Evolutionary conservation across 768 basidiomycete species (phyloP).

Genomic region (Auriscalpium orientale): DNA sequence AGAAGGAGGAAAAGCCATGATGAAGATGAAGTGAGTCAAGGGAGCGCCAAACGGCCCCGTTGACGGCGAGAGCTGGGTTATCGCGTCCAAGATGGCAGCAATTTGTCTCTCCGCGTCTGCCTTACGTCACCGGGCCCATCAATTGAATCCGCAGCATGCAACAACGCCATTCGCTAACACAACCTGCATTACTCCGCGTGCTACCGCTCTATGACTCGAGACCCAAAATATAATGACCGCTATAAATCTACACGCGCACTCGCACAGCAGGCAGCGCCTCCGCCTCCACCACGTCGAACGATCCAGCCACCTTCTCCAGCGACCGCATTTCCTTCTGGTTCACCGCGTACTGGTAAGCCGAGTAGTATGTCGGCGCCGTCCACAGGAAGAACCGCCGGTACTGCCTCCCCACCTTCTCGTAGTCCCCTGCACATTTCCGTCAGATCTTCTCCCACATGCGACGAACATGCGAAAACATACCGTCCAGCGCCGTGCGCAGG

Average conservation of each 20-base stretch:
- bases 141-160: no score
- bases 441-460: neutral
- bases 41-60: neutral
- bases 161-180: no score
- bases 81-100: no score
- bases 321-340: neutral
- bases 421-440: slow-evolving; percentile 7
- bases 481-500: slow-evolving; percentile 25
- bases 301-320: slow-evolving; percentile 13
- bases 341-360: slow-evolving; percentile 4
- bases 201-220: no score
- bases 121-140: no score
- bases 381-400: slow-evolving; percentile 16
- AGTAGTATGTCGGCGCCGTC: slow-evolving; percentile 12
- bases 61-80: no score
- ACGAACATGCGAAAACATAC: slow-evolving; percentile 7
- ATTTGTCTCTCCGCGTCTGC: no score
- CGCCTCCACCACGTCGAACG: slow-evolving; percentile 9
- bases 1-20: slow-evolving; percentile 13
- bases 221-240: neutral
- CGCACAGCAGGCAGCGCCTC: neutral
- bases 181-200: no score
- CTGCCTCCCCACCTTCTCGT: slow-evolving; percentile 12
- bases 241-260: slow-evolving; percentile 5
- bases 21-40: neutral